Percentiles rank a stretch among this genome's conserved stretches.
phyloP scores from a whole-genome alignment of 805 yeast species.

The Blastobotrys attinorum region DNA sequence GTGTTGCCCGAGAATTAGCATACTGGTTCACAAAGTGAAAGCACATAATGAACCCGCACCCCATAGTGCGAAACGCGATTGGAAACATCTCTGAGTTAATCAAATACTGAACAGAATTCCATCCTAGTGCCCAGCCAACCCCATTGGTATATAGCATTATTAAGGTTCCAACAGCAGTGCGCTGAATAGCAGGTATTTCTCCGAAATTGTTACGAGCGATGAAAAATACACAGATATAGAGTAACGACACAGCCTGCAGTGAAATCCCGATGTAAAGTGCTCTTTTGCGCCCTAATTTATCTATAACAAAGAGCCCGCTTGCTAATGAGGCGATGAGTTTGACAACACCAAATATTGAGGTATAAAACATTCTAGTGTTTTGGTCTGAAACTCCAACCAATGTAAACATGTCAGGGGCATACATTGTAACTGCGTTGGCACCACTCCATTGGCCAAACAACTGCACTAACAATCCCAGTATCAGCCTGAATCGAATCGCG shows the following conservation, averaged over 20 bases:
- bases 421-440: slow-evolving; percentile 47
- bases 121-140: slow-evolving; percentile 53
- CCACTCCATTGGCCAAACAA: slow-evolving; percentile 54
- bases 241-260: slow-evolving; percentile 36
- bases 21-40: slow-evolving; percentile 51
- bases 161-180: slow-evolving; percentile 41
- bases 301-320: slow-evolving; percentile 47
- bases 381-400: slow-evolving; percentile 39
- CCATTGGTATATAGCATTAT: slow-evolving; percentile 45
- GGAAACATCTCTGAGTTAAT: slow-evolving; percentile 51
- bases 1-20: slow-evolving; percentile 49
- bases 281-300: slow-evolving; percentile 44
- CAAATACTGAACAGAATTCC: slow-evolving; percentile 48
- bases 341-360: slow-evolving; percentile 47
- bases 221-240: slow-evolving; percentile 41
- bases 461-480: slow-evolving; percentile 37
- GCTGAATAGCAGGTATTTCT: slow-evolving; percentile 28
- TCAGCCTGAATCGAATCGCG: slow-evolving; percentile 36
- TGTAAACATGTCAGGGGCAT: slow-evolving; percentile 45
- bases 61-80: slow-evolving; percentile 40
- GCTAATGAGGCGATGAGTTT: slow-evolving; percentile 43
- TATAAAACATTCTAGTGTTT: slow-evolving; percentile 36
- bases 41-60: slow-evolving; percentile 45
- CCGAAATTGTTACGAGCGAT: slow-evolving; percentile 32
- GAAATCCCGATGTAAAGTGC: slow-evolving; percentile 43